phyloP scores from a whole-genome alignment of 495 filamentous ascomycete genomes.

The Penicillium daleae region DNA sequence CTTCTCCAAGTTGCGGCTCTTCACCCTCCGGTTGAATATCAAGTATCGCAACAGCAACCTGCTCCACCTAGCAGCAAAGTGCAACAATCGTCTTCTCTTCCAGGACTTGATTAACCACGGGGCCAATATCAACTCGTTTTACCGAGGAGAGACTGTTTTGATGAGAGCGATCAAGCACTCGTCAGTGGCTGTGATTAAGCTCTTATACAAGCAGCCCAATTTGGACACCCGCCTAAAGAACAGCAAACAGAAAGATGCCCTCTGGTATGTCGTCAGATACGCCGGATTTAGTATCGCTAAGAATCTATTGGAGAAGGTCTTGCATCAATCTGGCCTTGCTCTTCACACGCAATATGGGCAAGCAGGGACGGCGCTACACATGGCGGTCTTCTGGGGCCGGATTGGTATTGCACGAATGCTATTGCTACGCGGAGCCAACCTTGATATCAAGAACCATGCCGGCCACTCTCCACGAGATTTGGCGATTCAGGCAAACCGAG shows the following conservation, averaged over 20 bases:
- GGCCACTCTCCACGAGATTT: slow-evolving; percentile 16
- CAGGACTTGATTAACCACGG: slow-evolving; percentile 9
- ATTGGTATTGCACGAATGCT: slow-evolving; percentile 15
- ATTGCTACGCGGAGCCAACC: slow-evolving; percentile 11
- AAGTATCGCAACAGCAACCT: slow-evolving; percentile 21
- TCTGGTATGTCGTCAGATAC: slow-evolving; percentile 20
- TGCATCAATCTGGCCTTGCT: slow-evolving; percentile 2
- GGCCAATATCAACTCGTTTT: slow-evolving; percentile 21
- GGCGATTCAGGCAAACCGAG: slow-evolving; percentile 6
- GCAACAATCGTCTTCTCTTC: slow-evolving; percentile 13
- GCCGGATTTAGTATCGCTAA: neutral
- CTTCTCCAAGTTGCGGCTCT: slow-evolving; percentile 1
- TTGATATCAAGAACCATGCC: slow-evolving; percentile 8
- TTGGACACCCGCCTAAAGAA: slow-evolving; percentile 18
- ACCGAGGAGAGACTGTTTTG: slow-evolving; percentile 8
- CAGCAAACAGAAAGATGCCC: slow-evolving; percentile 6
- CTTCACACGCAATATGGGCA: slow-evolving; percentile 8
- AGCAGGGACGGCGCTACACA: slow-evolving; percentile 12
- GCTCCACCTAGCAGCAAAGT: slow-evolving; percentile 14
- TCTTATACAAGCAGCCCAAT: slow-evolving; percentile 6
- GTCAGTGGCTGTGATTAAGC: neutral
- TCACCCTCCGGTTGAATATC: slow-evolving; percentile 12
- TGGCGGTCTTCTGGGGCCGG: slow-evolving; percentile 11
- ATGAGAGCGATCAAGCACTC: slow-evolving; percentile 17
- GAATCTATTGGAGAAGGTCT: neutral